Conservation (phyloP, 177 flowering plant species). For the Vitis hybrid region DNA sequence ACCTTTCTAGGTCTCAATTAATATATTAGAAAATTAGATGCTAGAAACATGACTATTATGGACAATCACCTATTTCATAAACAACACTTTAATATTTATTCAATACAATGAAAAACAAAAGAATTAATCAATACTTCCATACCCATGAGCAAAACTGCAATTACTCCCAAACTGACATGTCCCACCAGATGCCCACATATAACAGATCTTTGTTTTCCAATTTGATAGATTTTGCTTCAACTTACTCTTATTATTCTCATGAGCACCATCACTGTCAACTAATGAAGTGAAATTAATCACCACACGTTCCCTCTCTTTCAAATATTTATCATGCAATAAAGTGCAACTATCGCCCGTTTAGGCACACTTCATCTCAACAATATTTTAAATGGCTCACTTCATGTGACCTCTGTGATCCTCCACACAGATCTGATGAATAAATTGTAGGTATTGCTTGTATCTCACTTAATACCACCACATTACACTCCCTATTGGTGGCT, state of each 20-base stretch:
- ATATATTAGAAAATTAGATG: too few relatives aligned
- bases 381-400: constrained; percentile 96
- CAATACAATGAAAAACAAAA: background rate
- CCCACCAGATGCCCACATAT: constrained; percentile 97
- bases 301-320: constrained; percentile 86
- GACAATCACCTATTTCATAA: too few relatives aligned
- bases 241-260: too few relatives aligned
- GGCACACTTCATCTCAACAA: constrained; percentile 94
- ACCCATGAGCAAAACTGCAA: constrained; percentile 98
- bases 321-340: constrained; percentile 92
- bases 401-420: constrained; percentile 73
- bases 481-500: constrained; percentile 47
- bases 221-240: constrained; percentile 77
- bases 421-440: constrained; percentile 41
- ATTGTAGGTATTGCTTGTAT: constrained; percentile 83
- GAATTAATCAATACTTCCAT: constrained; percentile 53
- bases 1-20: too few relatives aligned
- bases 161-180: constrained; percentile 94
- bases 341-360: constrained; percentile 91
- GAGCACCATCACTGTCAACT: constrained; percentile 20
- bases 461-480: constrained; percentile 57
- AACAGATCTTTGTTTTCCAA: constrained; percentile 98
- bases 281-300: constrained; percentile 87
- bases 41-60: too few relatives aligned
- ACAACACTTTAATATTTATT: too few relatives aligned